Percentiles rank a stretch among this genome's conserved stretches.
Evolutionary conservation across 192 early-diverging fungal genomes (phyloP).

Genomic region (Backusella australiensis): DNA sequence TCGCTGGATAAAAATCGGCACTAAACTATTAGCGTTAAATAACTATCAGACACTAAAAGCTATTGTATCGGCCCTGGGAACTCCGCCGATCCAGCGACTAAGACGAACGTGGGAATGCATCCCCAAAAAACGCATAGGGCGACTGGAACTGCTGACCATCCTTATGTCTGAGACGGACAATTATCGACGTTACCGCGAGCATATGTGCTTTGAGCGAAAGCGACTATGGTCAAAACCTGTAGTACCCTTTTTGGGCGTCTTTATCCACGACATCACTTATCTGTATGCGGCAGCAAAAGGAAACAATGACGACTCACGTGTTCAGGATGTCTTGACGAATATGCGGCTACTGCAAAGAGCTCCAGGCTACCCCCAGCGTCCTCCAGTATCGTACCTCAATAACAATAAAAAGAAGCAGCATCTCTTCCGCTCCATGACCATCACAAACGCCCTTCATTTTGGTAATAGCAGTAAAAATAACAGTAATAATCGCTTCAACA

Average conservation of each 20-base stretch:
- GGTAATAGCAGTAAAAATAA: slow-evolving; percentile 23
- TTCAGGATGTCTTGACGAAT: slow-evolving; percentile 57
- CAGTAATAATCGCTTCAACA: slow-evolving; percentile 31
- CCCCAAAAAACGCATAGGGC: slow-evolving; percentile 58
- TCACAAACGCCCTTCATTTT: slow-evolving; percentile 47
- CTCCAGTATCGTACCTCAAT: slow-evolving; percentile 49
- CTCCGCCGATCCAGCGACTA: slow-evolving; percentile 66
- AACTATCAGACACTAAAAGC: slow-evolving; percentile 76
- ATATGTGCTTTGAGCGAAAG: slow-evolving; percentile 34
- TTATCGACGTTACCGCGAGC: slow-evolving; percentile 68
- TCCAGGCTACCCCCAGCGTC: slow-evolving; percentile 51
- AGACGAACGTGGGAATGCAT: slow-evolving; percentile 73
- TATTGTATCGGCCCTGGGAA: slow-evolving; percentile 62
- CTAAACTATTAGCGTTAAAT: slow-evolving; percentile 50
- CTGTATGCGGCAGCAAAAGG: slow-evolving; percentile 62
- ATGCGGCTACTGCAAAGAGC: slow-evolving; percentile 55
- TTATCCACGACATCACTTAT: slow-evolving; percentile 80
- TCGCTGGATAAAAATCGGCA: slow-evolving; percentile 71
- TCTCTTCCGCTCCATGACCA: slow-evolving; percentile 48
- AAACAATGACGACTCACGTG: slow-evolving; percentile 43
- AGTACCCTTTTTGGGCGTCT: slow-evolving; percentile 73
- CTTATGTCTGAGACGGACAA: slow-evolving; percentile 70
- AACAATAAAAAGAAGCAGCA: slow-evolving; percentile 45
- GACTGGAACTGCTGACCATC: slow-evolving; percentile 48
- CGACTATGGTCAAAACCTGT: slow-evolving; percentile 45